Evolutionary conservation across 495 filamentous ascomycete species (phyloP).

Genomic region (Bombardia bombarda): DNA sequence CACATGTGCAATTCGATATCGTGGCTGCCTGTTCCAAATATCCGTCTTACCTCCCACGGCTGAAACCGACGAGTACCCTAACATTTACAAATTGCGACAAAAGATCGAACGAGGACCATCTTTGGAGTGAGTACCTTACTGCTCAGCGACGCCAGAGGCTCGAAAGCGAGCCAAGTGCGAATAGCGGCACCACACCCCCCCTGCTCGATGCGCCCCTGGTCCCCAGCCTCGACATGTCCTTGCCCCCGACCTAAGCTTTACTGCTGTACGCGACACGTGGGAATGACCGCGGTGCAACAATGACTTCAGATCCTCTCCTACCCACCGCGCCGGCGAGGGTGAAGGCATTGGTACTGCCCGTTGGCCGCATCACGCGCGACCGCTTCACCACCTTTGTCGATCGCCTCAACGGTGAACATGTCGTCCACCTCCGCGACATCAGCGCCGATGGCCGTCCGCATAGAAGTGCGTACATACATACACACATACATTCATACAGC

Average conservation of each 20-base stretch:
- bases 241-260: conserved; percentile 4
- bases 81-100: not conserved
- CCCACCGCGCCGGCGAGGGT: conserved; percentile 85
- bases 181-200: not conserved
- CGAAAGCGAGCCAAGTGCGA: too few relatives aligned
- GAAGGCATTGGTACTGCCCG: conserved; percentile 71
- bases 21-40: too few relatives aligned
- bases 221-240: conserved; percentile 17
- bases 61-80: too few relatives aligned
- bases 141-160: too few relatives aligned
- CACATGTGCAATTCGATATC: too few relatives aligned
- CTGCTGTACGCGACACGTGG: conserved; percentile 3
- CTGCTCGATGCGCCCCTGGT: too few relatives aligned
- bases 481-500: too few relatives aligned
- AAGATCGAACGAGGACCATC: too few relatives aligned
- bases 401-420: conserved; percentile 68
- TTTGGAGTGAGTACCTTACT: too few relatives aligned
- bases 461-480: conserved; percentile 68
- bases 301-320: conserved; percentile 80
- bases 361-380: conserved; percentile 75
- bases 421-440: conserved; percentile 84
- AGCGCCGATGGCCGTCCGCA: conserved; percentile 81
- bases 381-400: conserved; percentile 73
- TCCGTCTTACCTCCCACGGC: too few relatives aligned
- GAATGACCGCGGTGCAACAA: conserved; percentile 44